A percentile compares a stretch with the other conserved stretches of the same genome.
Conservation (phyloP, 1,139 yeast genomes). For the Ashbya aceris region DNA sequence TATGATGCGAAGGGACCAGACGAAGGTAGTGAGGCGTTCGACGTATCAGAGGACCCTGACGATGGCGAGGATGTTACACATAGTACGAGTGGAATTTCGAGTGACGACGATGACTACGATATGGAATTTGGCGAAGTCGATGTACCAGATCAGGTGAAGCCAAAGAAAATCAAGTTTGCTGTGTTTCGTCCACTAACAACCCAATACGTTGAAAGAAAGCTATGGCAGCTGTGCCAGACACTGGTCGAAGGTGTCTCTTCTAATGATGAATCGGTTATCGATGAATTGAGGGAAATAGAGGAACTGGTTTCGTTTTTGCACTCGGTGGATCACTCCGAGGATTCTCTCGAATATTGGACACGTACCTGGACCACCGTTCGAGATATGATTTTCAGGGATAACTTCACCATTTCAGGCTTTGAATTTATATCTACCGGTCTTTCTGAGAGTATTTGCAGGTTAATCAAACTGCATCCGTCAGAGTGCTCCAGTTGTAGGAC, state of each 20-base stretch:
- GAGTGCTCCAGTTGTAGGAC: constrained; percentile 32
- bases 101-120: constrained; percentile 27
- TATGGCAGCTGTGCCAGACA: constrained; percentile 9
- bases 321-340: constrained; percentile 10
- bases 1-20: constrained; percentile 18
- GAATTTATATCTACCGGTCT: constrained; percentile 68
- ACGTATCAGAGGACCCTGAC: constrained; percentile 12
- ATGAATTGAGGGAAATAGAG: constrained; percentile 25
- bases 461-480: constrained; percentile 30
- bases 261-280: constrained; percentile 20
- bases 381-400: constrained; percentile 26
- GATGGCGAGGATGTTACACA: constrained; percentile 25
- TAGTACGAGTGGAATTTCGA: constrained; percentile 11
- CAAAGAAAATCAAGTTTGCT: constrained; percentile 16
- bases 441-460: constrained; percentile 37
- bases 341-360: constrained; percentile 36
- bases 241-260: constrained; percentile 12
- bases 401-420: constrained; percentile 52
- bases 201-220: constrained; percentile 9
- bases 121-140: constrained; percentile 20
- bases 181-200: constrained; percentile 14
- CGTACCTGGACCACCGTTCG: constrained; percentile 41
- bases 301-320: constrained; percentile 12
- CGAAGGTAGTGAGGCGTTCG: constrained; percentile 12
- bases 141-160: constrained; percentile 21